phyloP scores from a whole-genome alignment of 2,329 filamentous ascomycete species.

The Waltergamsia citrina region DNA sequence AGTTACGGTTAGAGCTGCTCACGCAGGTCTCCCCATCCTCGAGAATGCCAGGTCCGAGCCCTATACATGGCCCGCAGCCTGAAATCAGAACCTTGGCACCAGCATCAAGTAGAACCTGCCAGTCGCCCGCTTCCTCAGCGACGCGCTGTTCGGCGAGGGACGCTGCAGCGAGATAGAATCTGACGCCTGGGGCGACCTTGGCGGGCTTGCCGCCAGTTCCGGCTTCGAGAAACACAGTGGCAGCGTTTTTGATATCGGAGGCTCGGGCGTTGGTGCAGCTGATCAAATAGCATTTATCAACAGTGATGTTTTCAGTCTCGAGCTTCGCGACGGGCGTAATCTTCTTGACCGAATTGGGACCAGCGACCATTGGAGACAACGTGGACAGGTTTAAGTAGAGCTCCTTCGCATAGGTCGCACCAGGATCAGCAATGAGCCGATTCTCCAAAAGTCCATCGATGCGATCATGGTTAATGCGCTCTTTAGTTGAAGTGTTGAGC shows the following conservation, averaged over 20 bases:
- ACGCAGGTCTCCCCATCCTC: slow-evolving; percentile 84
- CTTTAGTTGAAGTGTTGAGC: slow-evolving; percentile 29
- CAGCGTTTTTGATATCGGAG: slow-evolving; percentile 74
- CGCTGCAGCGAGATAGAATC: slow-evolving; percentile 85
- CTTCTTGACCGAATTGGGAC: slow-evolving; percentile 84
- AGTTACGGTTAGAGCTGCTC: slow-evolving; percentile 77
- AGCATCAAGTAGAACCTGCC: slow-evolving; percentile 72
- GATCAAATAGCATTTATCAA: slow-evolving; percentile 73
- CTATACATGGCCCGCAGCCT: slow-evolving; percentile 80
- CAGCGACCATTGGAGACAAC: slow-evolving; percentile 72
- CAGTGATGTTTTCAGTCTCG: slow-evolving; percentile 60
- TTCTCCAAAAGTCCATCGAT: slow-evolving; percentile 66
- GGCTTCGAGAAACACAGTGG: slow-evolving; percentile 75
- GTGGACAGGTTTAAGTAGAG: slow-evolving; percentile 76
- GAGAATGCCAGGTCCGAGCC: slow-evolving; percentile 63
- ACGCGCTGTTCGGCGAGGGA: slow-evolving; percentile 66
- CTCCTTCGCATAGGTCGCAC: slow-evolving; percentile 73
- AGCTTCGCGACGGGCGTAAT: slow-evolving; percentile 69
- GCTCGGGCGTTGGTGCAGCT: slow-evolving; percentile 82
- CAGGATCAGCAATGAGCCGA: slow-evolving; percentile 60
- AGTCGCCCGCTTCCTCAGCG: slow-evolving; percentile 75
- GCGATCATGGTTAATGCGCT: slow-evolving; percentile 60
- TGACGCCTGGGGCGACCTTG: slow-evolving; percentile 65
- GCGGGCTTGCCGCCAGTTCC: slow-evolving; percentile 53
- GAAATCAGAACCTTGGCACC: slow-evolving; percentile 64